Percentiles rank a stretch among this genome's conserved stretches.
Evolutionary conservation across 306 rosid genomes (phyloP).

Genomic region (Prunus mume): DNA sequence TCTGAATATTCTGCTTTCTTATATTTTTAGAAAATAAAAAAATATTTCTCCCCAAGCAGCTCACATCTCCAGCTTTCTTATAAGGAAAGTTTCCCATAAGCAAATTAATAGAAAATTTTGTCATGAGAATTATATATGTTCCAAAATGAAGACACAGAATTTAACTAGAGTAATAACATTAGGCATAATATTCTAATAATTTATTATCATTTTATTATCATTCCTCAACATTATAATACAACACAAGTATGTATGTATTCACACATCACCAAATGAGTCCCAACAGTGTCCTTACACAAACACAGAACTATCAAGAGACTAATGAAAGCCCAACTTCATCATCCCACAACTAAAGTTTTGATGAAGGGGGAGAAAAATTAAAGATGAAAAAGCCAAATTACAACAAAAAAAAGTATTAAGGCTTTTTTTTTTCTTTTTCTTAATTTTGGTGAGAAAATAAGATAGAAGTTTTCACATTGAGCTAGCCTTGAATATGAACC

Average conservation of each 20-base stretch:
- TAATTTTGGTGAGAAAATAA: background rate
- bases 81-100: background rate
- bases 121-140: background rate
- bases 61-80: background rate
- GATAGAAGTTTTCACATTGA: background rate
- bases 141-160: background rate
- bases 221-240: background rate
- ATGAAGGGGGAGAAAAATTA: background rate
- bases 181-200: background rate
- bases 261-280: background rate
- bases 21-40: too few species aligned
- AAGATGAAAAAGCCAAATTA: background rate
- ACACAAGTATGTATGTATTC: background rate
- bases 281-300: background rate
- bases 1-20: background rate
- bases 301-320: conserved; percentile 7
- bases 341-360: background rate
- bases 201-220: background rate
- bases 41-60: too few species aligned
- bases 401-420: background rate
- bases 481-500: conserved; percentile 6
- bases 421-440: background rate
- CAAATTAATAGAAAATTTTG: background rate
- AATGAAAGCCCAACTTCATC: background rate
- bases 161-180: background rate